Evolutionary conservation across 106 monocot genomes (phyloP), one percentile per base, ranked within the genome.

Genomic region (Acorus gramineus): DNA sequence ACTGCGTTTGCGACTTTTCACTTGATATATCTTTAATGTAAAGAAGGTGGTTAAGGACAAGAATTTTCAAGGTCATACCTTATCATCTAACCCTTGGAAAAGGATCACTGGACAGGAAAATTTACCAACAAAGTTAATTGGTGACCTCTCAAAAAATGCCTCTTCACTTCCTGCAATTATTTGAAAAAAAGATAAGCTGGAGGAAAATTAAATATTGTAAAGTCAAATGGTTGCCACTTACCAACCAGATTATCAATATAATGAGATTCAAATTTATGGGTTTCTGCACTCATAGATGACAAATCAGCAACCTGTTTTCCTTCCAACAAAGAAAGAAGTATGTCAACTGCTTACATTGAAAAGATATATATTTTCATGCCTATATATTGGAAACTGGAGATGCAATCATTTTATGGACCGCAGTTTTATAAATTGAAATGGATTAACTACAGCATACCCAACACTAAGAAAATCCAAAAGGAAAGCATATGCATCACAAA

Each of bases 51-150:
- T 28, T 28, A 28, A 28, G 28, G 28, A 28, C 28, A 28, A 28
- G 28, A 28, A 28, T 28, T 28, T 28, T 28, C 28, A 28, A 28
- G 28, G 28, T n/a, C 53, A 62, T 80, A 96, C 90, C 87, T 96
- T 96, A 69, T 96, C 95, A 47, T 90, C 95, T 53, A 96, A 71
- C 47, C 90, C 95, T 85, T 96, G 95, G 65, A 96, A 91, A 54
- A 96, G 71, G 67, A 96, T 96, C 44, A 96, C 90, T 28, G 95
- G 90, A 46, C 87, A 91, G 3, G 84, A 78, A 59, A 90, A 83
- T 55, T 84, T 87, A 13, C 90, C 82, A 49, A 90, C 95, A 75
- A 74, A 83, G 60, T 96, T 96, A 55, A 96, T 90, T 6, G 95
- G 95, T n/a, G 95, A 85, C 61, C 84, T 79, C 69, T 82, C 85